phyloP scores from a whole-genome alignment of 192 early-diverging fungal genomes.

The Gamsiella multidivaricata region DNA sequence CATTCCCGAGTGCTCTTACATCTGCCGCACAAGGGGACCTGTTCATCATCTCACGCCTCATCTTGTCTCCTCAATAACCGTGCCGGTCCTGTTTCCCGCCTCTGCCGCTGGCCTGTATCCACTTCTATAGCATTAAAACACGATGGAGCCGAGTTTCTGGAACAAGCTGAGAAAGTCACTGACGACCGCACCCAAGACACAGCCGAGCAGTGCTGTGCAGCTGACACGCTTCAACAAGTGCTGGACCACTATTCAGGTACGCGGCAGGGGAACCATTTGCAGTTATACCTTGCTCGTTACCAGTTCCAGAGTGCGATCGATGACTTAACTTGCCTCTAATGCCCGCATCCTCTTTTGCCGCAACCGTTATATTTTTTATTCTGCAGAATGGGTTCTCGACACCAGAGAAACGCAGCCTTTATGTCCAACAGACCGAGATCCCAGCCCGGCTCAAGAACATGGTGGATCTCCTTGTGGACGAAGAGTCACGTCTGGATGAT shows the following conservation, averaged over 20 bases:
- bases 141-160: slow-evolving; percentile 52
- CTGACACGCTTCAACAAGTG: slow-evolving; percentile 77
- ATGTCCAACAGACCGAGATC: slow-evolving; percentile 82
- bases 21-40: too few relatives aligned
- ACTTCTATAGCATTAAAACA: not conserved
- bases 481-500: slow-evolving; percentile 81
- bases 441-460: slow-evolving; percentile 78
- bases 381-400: slow-evolving; percentile 44
- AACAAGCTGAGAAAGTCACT: slow-evolving; percentile 59
- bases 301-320: too few relatives aligned
- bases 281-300: not conserved
- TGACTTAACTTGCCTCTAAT: too few relatives aligned
- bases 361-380: too few relatives aligned
- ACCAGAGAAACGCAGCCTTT: slow-evolving; percentile 42
- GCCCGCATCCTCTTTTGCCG: too few relatives aligned
- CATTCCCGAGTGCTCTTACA: too few relatives aligned
- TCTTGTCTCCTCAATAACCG: not conserved
- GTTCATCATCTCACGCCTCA: slow-evolving; percentile 4
- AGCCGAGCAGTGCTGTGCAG: slow-evolving; percentile 69
- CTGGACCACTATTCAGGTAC: slow-evolving; percentile 74
- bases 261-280: not conserved
- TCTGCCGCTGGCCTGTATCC: not conserved
- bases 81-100: not conserved
- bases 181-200: slow-evolving; percentile 69
- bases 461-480: slow-evolving; percentile 90